Conservation (phyloP, 2,329 filamentous ascomycete species). For the Colletotrichum sp. region DNA sequence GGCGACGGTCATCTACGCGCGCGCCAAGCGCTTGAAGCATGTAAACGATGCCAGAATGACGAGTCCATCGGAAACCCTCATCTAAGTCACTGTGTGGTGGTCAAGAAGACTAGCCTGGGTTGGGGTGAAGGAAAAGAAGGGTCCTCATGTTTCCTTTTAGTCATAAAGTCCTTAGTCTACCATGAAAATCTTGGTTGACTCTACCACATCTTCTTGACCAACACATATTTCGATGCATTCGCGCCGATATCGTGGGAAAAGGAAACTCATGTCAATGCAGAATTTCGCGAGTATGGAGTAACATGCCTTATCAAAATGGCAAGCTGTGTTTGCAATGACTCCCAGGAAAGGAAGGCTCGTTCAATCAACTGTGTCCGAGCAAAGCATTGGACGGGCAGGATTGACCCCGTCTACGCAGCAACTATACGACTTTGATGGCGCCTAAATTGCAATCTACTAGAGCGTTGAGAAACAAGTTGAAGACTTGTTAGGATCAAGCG, state of each 20-base stretch:
- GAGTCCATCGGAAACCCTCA: no score
- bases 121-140: no score
- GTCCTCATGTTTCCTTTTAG: no score
- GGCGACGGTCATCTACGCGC: neutral
- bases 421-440: neutral
- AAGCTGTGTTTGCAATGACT: neutral
- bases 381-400: neutral
- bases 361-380: neutral
- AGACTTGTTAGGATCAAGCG: neutral
- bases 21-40: neutral
- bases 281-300: neutral
- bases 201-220: neutral
- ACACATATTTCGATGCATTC: neutral
- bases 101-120: no score
- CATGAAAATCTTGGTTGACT: no score
- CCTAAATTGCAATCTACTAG: neutral
- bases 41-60: neutral
- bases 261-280: neutral
- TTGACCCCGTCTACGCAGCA: neutral
- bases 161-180: no score
- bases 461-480: rapidly evolving
- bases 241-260: neutral
- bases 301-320: neutral
- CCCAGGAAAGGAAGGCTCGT: neutral
- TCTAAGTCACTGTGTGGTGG: no score